Evolutionary conservation across 2,329 filamentous ascomycete species (phyloP).

Genomic region (Apiospora aurea): DNA sequence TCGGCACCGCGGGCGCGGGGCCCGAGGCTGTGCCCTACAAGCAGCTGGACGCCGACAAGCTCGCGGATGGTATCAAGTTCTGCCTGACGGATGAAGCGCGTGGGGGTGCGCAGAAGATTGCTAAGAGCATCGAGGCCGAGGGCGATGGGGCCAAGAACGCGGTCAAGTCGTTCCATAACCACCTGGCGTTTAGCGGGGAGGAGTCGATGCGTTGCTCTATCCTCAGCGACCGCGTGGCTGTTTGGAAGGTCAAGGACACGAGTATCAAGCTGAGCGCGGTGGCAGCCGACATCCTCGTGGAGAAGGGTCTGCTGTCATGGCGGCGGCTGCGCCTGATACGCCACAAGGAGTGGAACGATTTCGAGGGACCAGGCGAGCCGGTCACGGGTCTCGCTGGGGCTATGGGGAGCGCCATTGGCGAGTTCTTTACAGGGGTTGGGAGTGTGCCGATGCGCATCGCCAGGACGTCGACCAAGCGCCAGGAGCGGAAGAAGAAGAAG

Average conservation of each 20-base stretch:
- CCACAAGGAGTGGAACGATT: slow-evolving; percentile 79
- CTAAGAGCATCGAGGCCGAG: slow-evolving; percentile 65
- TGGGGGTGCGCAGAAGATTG: slow-evolving; percentile 64
- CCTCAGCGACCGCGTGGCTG: slow-evolving; percentile 66
- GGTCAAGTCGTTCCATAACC: slow-evolving; percentile 70
- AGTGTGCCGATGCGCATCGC: slow-evolving; percentile 68
- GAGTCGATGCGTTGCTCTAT: slow-evolving; percentile 71
- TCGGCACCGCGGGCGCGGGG: slow-evolving; percentile 68
- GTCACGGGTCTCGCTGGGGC: slow-evolving; percentile 71
- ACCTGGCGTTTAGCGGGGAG: slow-evolving; percentile 59
- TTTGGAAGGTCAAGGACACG: slow-evolving; percentile 70
- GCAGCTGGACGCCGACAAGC: slow-evolving; percentile 64
- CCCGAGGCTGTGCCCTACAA: slow-evolving; percentile 74
- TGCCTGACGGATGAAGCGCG: slow-evolving; percentile 68
- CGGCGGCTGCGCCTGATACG: slow-evolving; percentile 68
- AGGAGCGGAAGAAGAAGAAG: slow-evolving; percentile 56
- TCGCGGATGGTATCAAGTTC: slow-evolving; percentile 75
- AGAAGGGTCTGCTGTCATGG: slow-evolving; percentile 67
- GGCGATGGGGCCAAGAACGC: slow-evolving; percentile 76
- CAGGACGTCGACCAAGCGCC: slow-evolving; percentile 62
- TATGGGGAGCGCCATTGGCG: slow-evolving; percentile 63
- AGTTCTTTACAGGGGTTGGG: slow-evolving; percentile 68
- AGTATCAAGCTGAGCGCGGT: slow-evolving; percentile 66
- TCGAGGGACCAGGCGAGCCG: slow-evolving; percentile 77
- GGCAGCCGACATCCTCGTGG: slow-evolving; percentile 70